phyloP scores from a whole-genome alignment of 2,329 filamentous ascomycete genomes.

The Penicillium sp. region DNA sequence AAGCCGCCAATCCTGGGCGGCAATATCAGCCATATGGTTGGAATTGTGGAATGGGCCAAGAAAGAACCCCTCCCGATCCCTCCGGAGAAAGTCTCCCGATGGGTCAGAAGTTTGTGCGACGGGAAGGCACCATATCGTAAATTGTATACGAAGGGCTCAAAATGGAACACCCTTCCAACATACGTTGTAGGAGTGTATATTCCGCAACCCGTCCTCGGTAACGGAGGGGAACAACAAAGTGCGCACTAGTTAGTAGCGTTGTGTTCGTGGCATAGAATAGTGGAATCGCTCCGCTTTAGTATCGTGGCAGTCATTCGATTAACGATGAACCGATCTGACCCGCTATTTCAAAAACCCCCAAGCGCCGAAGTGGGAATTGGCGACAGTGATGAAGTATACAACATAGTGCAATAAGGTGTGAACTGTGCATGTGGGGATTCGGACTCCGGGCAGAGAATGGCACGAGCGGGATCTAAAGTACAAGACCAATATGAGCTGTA shows the following conservation, averaged over 20 bases:
- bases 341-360: slow-evolving; percentile 4
- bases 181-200: too few species aligned
- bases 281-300: not conserved
- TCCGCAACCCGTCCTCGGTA: too few species aligned
- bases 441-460: slow-evolving; percentile 3
- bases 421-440: slow-evolving; percentile 11
- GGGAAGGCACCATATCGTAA: not conserved
- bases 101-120: too few species aligned
- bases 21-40: not conserved
- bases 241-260: not conserved
- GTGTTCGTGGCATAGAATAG: slow-evolving; percentile 4
- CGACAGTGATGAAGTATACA: not conserved
- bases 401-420: slow-evolving; percentile 10
- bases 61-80: not conserved
- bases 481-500: too few species aligned
- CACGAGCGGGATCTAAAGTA: slow-evolving; percentile 14
- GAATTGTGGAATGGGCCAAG: slow-evolving; percentile 9
- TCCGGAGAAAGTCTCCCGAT: slow-evolving; percentile 4
- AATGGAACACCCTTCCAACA: too few species aligned
- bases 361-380: not conserved
- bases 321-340: slow-evolving; percentile 5
- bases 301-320: slow-evolving; percentile 8
- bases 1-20: not conserved
- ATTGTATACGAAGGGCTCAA: not conserved
- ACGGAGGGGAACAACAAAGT: not conserved